Base-by-base conservation (phyloP, 805 yeast genomes). In the Priceomyces castillae region DNA sequence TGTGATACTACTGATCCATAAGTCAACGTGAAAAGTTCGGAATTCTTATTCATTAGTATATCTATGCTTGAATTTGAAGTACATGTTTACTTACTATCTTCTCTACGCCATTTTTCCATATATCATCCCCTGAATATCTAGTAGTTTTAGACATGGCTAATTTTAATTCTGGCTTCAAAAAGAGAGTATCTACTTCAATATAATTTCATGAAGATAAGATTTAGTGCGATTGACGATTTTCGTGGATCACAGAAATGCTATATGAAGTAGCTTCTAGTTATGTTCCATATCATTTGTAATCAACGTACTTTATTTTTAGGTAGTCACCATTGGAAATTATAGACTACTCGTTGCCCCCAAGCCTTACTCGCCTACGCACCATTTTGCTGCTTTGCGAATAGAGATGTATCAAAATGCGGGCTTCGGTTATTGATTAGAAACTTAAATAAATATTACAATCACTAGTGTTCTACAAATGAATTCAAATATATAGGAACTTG, bases 1-100 rank as follows among this genome's bases (percentile, higher is more conserved):
- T 92, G 97, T 11, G 95, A 80, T 38, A 94, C 98, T 38, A 94
- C 80, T 2, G 96, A 83, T 7, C 99, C 99, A 56, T 94, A 94
- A 1, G 97, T 92, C 46, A 94, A 69, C n/a, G 96, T 88, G 65
- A 94, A 88, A 41, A 94, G 74, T 65, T 94, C 99, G 2, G 96
- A 84, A 61, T 90, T 94, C 84, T 81, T 17, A 15, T 43, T 4
- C 19, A 44, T 46, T 54, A 48, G 57, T 53, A 46, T 23, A 6
- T 20, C 22, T 25, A 17, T 28, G 7, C 7, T 15, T 18, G 25
- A 30, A 16, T 26, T 25, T 16, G n/a, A 17, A 6, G 25, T 7
- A 17, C 10, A 15, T 6, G 14, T 15, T 14, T 35, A 77, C 86
- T 39, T 69, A 80, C 86, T 46, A 92, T 82, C 64, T 92, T 92